Evolutionary conservation across 306 rosid species (phyloP).

Genomic region (Alnus rubra): DNA sequence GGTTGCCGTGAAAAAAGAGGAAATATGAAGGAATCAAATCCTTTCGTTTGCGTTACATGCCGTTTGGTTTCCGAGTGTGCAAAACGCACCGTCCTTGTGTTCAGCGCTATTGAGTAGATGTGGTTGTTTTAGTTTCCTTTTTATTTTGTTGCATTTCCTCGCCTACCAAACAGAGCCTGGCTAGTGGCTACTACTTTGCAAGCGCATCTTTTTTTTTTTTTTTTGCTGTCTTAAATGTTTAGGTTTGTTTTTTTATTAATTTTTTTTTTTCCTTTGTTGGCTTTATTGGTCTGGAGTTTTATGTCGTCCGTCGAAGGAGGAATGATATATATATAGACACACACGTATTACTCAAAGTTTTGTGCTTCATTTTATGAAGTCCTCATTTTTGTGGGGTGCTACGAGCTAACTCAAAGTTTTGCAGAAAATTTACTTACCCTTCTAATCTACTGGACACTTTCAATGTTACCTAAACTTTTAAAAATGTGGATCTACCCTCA

Average conservation of each 20-base stretch:
- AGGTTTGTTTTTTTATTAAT: too few relatives aligned
- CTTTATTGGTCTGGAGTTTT: neutral
- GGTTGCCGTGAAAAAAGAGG: neutral
- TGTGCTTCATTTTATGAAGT: neutral
- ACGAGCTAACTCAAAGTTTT: too few relatives aligned
- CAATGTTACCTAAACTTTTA: too few relatives aligned
- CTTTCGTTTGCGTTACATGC: neutral
- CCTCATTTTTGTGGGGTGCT: neutral
- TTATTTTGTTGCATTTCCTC: conserved; percentile 21
- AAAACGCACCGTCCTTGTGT: neutral
- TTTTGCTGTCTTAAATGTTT: neutral
- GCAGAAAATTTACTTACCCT: too few relatives aligned
- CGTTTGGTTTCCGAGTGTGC: neutral
- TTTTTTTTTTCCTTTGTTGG: neutral
- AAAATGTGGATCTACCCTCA: too few relatives aligned
- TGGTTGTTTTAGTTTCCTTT: neutral
- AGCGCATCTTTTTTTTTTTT: neutral
- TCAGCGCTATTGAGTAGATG: neutral
- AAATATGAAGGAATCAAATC: neutral
- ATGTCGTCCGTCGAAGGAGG: neutral
- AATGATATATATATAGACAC: neutral
- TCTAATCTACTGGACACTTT: too few relatives aligned
- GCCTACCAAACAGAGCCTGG: neutral
- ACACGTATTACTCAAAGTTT: neutral
- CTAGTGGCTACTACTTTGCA: neutral